Conservation (phyloP, 768 basidiomycete species). For the Lentinula sp. region DNA sequence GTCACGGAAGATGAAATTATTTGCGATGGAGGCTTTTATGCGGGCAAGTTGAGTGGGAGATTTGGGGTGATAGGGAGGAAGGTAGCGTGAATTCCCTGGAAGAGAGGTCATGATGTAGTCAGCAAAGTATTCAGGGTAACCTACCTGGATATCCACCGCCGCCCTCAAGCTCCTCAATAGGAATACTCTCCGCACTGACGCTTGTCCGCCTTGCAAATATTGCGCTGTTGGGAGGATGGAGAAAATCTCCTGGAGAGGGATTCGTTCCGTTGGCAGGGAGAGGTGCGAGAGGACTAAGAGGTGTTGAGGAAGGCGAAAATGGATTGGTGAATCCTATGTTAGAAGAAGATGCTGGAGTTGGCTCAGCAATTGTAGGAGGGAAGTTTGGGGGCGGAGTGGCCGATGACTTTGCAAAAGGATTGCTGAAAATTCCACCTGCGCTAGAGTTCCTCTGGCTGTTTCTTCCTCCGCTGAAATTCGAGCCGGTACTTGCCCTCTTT, state of each 20-base stretch:
- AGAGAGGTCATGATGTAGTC: not conserved
- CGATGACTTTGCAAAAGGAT: constrained; percentile 57
- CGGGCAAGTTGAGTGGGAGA: constrained; percentile 77
- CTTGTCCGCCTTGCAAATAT: constrained; percentile 89
- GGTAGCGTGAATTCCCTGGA: constrained; percentile 33
- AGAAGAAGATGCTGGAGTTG: constrained; percentile 53
- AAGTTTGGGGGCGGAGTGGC: constrained; percentile 51
- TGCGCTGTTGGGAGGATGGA: constrained; percentile 69
- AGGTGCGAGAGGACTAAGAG: constrained; percentile 20
- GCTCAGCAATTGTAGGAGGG: constrained; percentile 49
- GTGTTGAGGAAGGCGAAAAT: constrained; percentile 40
- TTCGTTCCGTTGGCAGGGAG: constrained; percentile 12
- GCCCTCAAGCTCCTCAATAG: constrained; percentile 55
- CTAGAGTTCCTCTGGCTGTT: not conserved
- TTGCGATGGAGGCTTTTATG: constrained; percentile 80
- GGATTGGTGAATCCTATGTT: constrained; percentile 53
- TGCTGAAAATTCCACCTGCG: not conserved
- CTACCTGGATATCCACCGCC: not conserved
- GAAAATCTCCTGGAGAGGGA: constrained; percentile 49
- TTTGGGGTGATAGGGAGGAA: constrained; percentile 74
- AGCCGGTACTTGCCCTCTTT: not conserved
- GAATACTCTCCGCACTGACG: constrained; percentile 93
- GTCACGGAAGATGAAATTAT: constrained; percentile 93
- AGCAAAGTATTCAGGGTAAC: not conserved
- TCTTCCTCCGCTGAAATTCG: not conserved